Percentiles rank a stretch among this genome's conserved stretches.
These are phyloP conservation scores for Rhodomyrtus psidioides DNA, from an alignment of 441 rosid genomes.

Conservation along the genomic window DNA sequence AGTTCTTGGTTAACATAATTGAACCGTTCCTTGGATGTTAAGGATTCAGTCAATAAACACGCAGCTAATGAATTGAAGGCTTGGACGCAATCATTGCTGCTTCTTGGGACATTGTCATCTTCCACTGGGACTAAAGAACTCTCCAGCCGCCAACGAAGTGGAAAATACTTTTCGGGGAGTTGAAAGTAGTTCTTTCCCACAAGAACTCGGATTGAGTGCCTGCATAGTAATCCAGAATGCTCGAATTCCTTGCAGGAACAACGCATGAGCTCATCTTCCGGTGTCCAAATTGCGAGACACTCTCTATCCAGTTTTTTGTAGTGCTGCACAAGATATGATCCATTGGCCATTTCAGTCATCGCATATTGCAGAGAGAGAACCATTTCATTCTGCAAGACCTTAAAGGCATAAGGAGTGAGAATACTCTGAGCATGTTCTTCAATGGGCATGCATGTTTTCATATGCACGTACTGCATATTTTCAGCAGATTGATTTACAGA, in stretches of 20 bases:
- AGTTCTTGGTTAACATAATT: conserved; percentile 55
- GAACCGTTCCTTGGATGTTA: conserved; percentile 53
- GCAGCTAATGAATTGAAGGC: conserved; percentile 59
- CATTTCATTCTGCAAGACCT: conserved; percentile 61
- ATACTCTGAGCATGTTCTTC: conserved; percentile 77
- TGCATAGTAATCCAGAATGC: conserved; percentile 65
- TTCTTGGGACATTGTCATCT: conserved; percentile 33
- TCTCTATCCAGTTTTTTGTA: conserved; percentile 82
- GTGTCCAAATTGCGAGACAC: conserved; percentile 53
- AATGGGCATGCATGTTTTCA: conserved; percentile 73
- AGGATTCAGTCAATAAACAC: conserved; percentile 56
- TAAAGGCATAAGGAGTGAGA: conserved; percentile 78
- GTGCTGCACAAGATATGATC: conserved; percentile 72
- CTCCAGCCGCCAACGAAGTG: conserved; percentile 59
- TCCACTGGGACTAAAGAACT: conserved; percentile 26
- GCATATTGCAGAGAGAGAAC: conserved; percentile 69
- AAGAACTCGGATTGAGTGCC: conserved; percentile 72
- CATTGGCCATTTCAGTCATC: conserved; percentile 66
- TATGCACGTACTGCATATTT: conserved; percentile 32
- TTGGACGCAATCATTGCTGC: conserved; percentile 44
- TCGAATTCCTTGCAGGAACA: conserved; percentile 94
- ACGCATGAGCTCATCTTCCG: conserved; percentile 65
- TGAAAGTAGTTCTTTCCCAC: conserved; percentile 61
- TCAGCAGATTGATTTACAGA: conserved; percentile 26
- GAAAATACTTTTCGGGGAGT: conserved; percentile 74